Evolutionary conservation across 169 alveolate species (phyloP).

Genomic region (Amoebophrya sp.): DNA sequence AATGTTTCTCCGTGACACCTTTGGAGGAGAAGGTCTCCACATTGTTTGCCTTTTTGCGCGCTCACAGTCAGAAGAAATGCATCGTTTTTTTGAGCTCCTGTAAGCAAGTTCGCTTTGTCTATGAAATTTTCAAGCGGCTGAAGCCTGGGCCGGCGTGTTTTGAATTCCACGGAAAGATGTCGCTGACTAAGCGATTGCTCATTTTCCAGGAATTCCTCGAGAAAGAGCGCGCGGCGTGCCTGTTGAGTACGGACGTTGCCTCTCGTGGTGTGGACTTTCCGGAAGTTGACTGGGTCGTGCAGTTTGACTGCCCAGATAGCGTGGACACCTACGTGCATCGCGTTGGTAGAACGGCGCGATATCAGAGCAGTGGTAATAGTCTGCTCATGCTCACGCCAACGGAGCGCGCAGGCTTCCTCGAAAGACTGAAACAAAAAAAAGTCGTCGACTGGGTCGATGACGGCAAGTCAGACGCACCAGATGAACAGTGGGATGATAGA

Average conservation of each 20-base stretch:
- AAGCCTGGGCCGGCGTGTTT: slow-evolving; percentile 45
- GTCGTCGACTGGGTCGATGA: neutral
- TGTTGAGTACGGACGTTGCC: slow-evolving; percentile 83
- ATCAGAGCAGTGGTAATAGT: slow-evolving; percentile 71
- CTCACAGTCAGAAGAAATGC: slow-evolving; percentile 70
- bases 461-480: too few species aligned
- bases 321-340: slow-evolving; percentile 83
- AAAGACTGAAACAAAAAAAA: neutral
- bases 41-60: slow-evolving; percentile 73
- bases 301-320: slow-evolving; percentile 73
- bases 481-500: neutral
- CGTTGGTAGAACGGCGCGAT: slow-evolving; percentile 92
- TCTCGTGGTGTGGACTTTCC: slow-evolving; percentile 92
- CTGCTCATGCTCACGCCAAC: slow-evolving; percentile 53
- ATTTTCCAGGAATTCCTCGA: slow-evolving; percentile 83
- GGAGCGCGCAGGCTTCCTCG: slow-evolving; percentile 30
- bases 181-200: slow-evolving; percentile 83
- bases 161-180: slow-evolving; percentile 88
- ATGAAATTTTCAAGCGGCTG: slow-evolving; percentile 74
- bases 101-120: slow-evolving; percentile 88
- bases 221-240: slow-evolving; percentile 63
- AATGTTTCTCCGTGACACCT: slow-evolving; percentile 69
- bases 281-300: slow-evolving; percentile 81
- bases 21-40: slow-evolving; percentile 74
- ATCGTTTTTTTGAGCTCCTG: slow-evolving; percentile 80